A percentile compares a stretch with the other conserved stretches of the same genome.
Conservation (phyloP, 2,329 filamentous ascomycete genomes). For the Penicillium sp. region DNA sequence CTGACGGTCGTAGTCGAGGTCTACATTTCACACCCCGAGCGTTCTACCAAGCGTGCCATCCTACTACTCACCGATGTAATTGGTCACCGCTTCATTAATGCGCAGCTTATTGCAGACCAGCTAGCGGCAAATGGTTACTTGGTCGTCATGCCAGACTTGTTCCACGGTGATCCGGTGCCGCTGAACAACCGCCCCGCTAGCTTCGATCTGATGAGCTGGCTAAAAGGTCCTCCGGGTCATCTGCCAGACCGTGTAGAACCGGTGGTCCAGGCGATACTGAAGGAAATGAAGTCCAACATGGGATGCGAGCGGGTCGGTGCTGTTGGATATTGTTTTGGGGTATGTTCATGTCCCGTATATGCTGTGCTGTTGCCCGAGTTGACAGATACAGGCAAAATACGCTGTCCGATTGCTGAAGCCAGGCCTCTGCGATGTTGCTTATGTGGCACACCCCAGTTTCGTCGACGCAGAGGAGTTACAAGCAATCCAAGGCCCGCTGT, state of each 20-base stretch:
- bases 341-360: background rate
- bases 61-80: slow-evolving; percentile 23
- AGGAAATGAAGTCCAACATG: slow-evolving; percentile 17
- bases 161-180: slow-evolving; percentile 21
- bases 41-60: slow-evolving; percentile 14
- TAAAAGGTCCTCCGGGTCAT: slow-evolving; percentile 22
- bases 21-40: slow-evolving; percentile 14
- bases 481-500: slow-evolving; percentile 62
- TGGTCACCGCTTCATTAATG: slow-evolving; percentile 23
- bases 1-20: slow-evolving; percentile 16
- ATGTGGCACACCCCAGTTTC: slow-evolving; percentile 71
- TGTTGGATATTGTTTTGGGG: slow-evolving; percentile 25
- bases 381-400: slow-evolving; percentile 50
- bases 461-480: slow-evolving; percentile 64
- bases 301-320: slow-evolving; percentile 20
- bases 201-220: slow-evolving; percentile 21
- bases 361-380: background rate
- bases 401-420: slow-evolving; percentile 64
- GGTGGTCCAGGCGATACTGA: slow-evolving; percentile 16
- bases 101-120: slow-evolving; percentile 24
- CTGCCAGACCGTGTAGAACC: slow-evolving; percentile 18
- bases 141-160: slow-evolving; percentile 24
- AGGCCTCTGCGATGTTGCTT: slow-evolving; percentile 62
- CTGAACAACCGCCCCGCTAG: slow-evolving; percentile 17
- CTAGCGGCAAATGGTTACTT: slow-evolving; percentile 23